These are phyloP conservation scores for Spergularia marina DNA, from an alignment of 148 eudicot species.

Conservation along the genomic window DNA sequence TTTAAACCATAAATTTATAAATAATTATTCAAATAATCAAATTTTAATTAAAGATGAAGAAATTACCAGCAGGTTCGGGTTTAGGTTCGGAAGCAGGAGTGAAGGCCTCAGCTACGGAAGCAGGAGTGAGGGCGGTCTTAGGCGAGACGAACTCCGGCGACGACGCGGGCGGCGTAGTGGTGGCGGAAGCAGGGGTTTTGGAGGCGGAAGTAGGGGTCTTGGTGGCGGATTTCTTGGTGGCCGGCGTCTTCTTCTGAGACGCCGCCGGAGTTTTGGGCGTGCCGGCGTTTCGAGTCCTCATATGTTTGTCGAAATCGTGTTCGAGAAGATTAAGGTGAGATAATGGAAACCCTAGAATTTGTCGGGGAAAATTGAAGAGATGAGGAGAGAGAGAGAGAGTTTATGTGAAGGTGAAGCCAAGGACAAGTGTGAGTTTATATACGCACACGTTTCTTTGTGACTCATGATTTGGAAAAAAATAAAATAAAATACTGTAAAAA, in stretches of 20 bases:
- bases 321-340: not conserved
- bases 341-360: conserved; percentile 22
- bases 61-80: conserved; percentile 40
- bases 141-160: conserved; percentile 11
- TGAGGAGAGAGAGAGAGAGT: not conserved
- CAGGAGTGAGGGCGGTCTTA: conserved; percentile 17
- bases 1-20: not conserved
- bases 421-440: no score
- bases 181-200: not conserved
- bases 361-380: not conserved
- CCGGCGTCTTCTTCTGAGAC: conserved; percentile 45
- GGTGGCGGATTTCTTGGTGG: conserved; percentile 42
- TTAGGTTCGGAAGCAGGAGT: conserved; percentile 17
- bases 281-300: conserved; percentile 67
- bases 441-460: no score
- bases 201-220: conserved; percentile 37
- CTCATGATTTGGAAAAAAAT: no score
- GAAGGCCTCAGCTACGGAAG: conserved; percentile 18
- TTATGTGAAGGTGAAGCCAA: no score
- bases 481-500: no score
- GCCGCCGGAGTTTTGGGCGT: conserved; percentile 46
- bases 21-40: not conserved
- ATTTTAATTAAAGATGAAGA: not conserved
- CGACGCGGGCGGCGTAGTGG: conserved; percentile 23
- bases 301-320: not conserved